phyloP scores from a whole-genome alignment of 257 asterid genomes.

The Capsicum baccatum region DNA sequence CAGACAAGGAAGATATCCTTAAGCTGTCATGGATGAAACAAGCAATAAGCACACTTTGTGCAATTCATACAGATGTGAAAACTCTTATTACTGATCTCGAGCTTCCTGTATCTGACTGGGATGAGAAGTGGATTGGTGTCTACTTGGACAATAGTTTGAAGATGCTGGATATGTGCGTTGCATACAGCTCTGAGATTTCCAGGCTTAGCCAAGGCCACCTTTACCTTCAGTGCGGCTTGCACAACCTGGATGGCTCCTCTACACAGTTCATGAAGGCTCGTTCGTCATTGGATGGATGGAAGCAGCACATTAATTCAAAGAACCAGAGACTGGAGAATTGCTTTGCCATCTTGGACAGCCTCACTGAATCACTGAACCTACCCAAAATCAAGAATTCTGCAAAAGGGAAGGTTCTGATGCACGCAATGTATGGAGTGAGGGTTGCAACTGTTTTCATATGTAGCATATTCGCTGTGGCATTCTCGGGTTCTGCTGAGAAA shows the following conservation, averaged over 20 bases:
- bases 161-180: conserved; percentile 77
- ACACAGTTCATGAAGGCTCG: conserved; percentile 58
- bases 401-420: conserved; percentile 84
- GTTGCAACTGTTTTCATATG: conserved; percentile 68
- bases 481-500: conserved; percentile 72
- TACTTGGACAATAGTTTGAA: conserved; percentile 76
- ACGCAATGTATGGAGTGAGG: conserved; percentile 81
- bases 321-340: conserved; percentile 71
- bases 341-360: conserved; percentile 61
- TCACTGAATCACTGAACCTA: conserved; percentile 60
- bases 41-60: conserved; percentile 68
- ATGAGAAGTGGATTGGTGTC: conserved; percentile 83
- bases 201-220: conserved; percentile 80
- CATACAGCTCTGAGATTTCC: conserved; percentile 80
- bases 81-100: conserved; percentile 70
- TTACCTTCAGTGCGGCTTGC: conserved; percentile 62
- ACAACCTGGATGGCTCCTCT: conserved; percentile 49
- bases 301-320: conserved; percentile 59
- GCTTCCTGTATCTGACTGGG: conserved; percentile 82
- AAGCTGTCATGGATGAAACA: conserved; percentile 75
- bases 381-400: conserved; percentile 87
- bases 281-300: conserved; percentile 79
- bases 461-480: conserved; percentile 66
- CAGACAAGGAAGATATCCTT: conserved; percentile 58
- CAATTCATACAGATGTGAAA: conserved; percentile 70